Evolutionary conservation across 2,329 filamentous ascomycete species (phyloP).

Genomic region (Alternaria panax): DNA sequence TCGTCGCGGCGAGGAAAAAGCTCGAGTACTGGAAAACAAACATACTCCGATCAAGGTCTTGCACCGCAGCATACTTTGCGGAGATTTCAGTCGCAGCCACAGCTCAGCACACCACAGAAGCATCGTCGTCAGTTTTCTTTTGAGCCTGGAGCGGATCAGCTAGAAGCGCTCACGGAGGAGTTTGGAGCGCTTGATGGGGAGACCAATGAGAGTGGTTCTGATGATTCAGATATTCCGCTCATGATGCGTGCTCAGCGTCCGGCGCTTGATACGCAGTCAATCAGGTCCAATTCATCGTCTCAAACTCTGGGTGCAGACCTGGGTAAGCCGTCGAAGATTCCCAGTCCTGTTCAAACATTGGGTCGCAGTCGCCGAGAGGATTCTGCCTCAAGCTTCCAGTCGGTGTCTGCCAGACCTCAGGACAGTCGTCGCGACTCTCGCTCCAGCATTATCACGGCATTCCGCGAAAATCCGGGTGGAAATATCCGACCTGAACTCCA

Average conservation of each 20-base stretch:
- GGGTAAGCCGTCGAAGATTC: constrained; percentile 50
- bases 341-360: constrained; percentile 51
- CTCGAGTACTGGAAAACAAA: neutral
- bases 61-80: constrained; percentile 11
- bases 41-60: neutral
- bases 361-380: constrained; percentile 49
- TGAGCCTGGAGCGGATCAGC: constrained; percentile 52
- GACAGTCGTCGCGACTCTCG: constrained; percentile 39
- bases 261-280: neutral
- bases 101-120: constrained; percentile 25
- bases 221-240: constrained; percentile 8
- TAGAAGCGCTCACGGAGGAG: constrained; percentile 26
- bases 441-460: constrained; percentile 41
- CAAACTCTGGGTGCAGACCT: constrained; percentile 16
- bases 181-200: constrained; percentile 12
- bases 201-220: constrained; percentile 12
- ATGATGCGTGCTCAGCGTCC: neutral
- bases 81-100: constrained; percentile 29
- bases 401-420: constrained; percentile 26
- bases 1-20: neutral
- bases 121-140: constrained; percentile 53
- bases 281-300: neutral
- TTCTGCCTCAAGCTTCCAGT: constrained; percentile 50
- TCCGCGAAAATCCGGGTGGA: constrained; percentile 27
- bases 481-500: constrained; percentile 19